Percentiles rank a stretch among this genome's conserved stretches.
Conservation (phyloP, 2,329 filamentous ascomycete species). For the Lecanoromycetidae sp. region DNA sequence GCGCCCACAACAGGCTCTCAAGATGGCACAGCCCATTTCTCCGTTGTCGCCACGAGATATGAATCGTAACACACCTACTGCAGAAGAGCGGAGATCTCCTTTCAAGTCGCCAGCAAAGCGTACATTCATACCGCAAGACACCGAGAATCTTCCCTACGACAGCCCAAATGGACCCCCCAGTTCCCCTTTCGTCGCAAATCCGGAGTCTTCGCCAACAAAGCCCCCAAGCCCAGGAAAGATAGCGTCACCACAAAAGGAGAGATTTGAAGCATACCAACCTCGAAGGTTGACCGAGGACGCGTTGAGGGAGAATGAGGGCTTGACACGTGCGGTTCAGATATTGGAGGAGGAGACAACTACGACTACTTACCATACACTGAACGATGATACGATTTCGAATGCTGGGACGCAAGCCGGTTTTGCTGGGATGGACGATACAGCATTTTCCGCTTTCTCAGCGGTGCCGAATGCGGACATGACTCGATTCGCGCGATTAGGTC, state of each 20-base stretch:
- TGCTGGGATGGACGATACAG: slow-evolving; percentile 23
- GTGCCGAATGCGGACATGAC: slow-evolving; percentile 68
- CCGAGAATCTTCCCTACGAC: slow-evolving; percentile 12
- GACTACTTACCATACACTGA: slow-evolving; percentile 19
- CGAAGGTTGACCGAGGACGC: slow-evolving; percentile 21
- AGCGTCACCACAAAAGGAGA: slow-evolving; percentile 21
- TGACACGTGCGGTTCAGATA: slow-evolving; percentile 19
- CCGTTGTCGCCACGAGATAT: slow-evolving; percentile 11
- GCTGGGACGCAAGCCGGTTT: slow-evolving; percentile 16
- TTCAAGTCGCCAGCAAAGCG: slow-evolving; percentile 7
- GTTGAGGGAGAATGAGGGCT: slow-evolving; percentile 22
- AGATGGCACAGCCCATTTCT: slow-evolving; percentile 11
- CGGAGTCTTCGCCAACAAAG: slow-evolving; percentile 5
- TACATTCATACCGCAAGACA: slow-evolving; percentile 1
- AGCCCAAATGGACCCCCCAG: slow-evolving; percentile 9
- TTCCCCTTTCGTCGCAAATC: slow-evolving; percentile 14
- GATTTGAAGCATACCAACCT: slow-evolving; percentile 19
- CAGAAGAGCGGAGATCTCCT: slow-evolving; percentile 2
- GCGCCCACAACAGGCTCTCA: not conserved
- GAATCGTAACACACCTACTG: slow-evolving; percentile 6
- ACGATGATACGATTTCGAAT: slow-evolving; percentile 20
- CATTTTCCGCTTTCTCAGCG: slow-evolving; percentile 77
- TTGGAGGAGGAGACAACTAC: slow-evolving; percentile 24
- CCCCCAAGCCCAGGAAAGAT: slow-evolving; percentile 19
- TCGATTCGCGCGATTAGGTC: slow-evolving; percentile 61